These are phyloP conservation scores for Groenewaldozyma tartarivorans DNA, from an alignment of 805 yeast genomes.

Conservation along the genomic window DNA sequence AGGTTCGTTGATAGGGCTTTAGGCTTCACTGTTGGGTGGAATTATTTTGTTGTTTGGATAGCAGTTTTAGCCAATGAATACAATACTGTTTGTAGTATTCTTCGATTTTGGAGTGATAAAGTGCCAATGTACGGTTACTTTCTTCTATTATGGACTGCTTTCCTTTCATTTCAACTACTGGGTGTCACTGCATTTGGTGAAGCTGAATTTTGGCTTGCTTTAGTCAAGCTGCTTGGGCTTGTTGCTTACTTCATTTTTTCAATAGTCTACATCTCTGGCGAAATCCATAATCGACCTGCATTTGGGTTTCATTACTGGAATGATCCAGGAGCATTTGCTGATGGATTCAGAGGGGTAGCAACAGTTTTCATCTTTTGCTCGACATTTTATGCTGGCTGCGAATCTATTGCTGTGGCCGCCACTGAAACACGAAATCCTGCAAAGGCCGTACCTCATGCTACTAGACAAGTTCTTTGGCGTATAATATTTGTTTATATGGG, in stretches of 20 bases:
- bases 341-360: conserved; percentile 42
- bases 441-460: conserved; percentile 51
- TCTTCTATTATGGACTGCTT: conserved; percentile 43
- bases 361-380: conserved; percentile 50
- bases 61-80: conserved; percentile 41
- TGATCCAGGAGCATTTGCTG: conserved; percentile 38
- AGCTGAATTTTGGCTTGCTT: conserved; percentile 51
- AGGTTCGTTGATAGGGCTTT: conserved; percentile 39
- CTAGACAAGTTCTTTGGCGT: conserved; percentile 47
- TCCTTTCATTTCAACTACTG: conserved; percentile 37
- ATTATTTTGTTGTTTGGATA: conserved; percentile 42
- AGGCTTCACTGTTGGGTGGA: conserved; percentile 40
- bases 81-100: conserved; percentile 36
- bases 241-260: conserved; percentile 48
- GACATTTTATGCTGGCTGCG: conserved; percentile 51
- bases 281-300: conserved; percentile 42
- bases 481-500: conserved; percentile 49
- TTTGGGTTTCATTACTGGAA: conserved; percentile 55
- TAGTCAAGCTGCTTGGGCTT: conserved; percentile 48
- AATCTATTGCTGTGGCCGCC: conserved; percentile 54
- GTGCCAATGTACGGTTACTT: conserved; percentile 41
- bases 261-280: conserved; percentile 46
- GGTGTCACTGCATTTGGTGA: conserved; percentile 52
- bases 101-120: conserved; percentile 37
- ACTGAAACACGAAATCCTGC: conserved; percentile 55